These are phyloP conservation scores for Pythium periplocum DNA, from an alignment of 352 stramenopile species.

Conservation along the genomic window DNA sequence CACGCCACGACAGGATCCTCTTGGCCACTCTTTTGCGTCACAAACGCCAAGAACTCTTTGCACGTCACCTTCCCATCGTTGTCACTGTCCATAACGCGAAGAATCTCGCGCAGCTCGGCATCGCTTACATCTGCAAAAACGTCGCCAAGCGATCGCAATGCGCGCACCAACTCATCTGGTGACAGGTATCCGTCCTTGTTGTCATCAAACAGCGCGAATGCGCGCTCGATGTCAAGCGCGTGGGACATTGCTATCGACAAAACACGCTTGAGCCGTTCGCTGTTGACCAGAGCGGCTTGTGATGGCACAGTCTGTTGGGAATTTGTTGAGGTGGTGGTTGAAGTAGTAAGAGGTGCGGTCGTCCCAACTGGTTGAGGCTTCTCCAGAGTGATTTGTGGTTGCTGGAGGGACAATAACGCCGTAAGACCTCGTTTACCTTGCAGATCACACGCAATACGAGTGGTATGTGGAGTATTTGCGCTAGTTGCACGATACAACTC, in stretches of 20 bases:
- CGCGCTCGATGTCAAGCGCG: slow-evolving; percentile 17
- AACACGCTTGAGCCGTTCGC: slow-evolving; percentile 33
- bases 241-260: slow-evolving; percentile 24
- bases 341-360: neutral
- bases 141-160: slow-evolving; percentile 36
- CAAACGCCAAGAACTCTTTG: slow-evolving; percentile 35
- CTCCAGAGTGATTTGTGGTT: slow-evolving; percentile 5
- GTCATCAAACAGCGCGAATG: slow-evolving; percentile 40
- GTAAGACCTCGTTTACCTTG: slow-evolving; percentile 38
- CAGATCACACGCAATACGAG: slow-evolving; percentile 51
- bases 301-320: neutral
- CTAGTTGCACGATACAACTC: slow-evolving; percentile 34
- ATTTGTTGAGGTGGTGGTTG: neutral
- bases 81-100: slow-evolving; percentile 33
- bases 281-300: slow-evolving; percentile 9
- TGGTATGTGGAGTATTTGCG: slow-evolving; percentile 15
- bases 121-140: slow-evolving; percentile 41
- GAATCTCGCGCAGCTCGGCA: slow-evolving; percentile 28
- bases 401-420: slow-evolving; percentile 44
- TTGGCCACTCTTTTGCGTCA: slow-evolving; percentile 4
- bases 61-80: slow-evolving; percentile 42
- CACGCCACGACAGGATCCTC: slow-evolving; percentile 21
- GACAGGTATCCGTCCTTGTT: slow-evolving; percentile 43
- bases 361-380: neutral
- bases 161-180: slow-evolving; percentile 36